phyloP scores from a whole-genome alignment of 345 rosid species.

The Theobroma cacao region DNA sequence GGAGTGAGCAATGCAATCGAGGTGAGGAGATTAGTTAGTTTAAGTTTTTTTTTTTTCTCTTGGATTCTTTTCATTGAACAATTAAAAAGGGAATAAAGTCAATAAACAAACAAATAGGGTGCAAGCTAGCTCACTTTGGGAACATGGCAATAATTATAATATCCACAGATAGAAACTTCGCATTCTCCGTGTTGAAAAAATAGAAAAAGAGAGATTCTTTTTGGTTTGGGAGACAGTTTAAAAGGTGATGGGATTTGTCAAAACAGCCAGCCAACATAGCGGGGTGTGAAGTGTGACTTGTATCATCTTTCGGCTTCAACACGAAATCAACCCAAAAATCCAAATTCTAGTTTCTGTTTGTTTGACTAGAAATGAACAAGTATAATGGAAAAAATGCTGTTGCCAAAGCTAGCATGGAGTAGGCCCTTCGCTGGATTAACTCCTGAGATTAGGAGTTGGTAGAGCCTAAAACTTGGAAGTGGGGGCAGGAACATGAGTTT shows the following conservation, averaged over 20 bases:
- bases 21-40: neutral
- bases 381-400: neutral
- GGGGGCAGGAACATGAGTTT: too few species aligned
- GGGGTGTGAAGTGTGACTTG: neutral
- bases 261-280: neutral
- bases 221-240: neutral
- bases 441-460: neutral
- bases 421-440: neutral
- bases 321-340: neutral
- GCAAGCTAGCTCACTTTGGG: neutral
- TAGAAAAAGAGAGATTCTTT: neutral
- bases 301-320: neutral
- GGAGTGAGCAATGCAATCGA: neutral
- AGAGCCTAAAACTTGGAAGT: too few species aligned
- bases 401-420: neutral
- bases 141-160: neutral
- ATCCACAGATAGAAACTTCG: neutral
- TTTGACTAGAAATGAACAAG: neutral
- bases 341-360: neutral
- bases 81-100: neutral
- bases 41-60: neutral
- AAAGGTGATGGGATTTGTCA: slow-evolving; percentile 4
- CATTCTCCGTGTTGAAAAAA: neutral
- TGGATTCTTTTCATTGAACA: neutral
- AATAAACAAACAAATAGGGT: neutral